phyloP scores from a whole-genome alignment of 768 basidiomycete genomes.

The Tricholoma sp. region DNA sequence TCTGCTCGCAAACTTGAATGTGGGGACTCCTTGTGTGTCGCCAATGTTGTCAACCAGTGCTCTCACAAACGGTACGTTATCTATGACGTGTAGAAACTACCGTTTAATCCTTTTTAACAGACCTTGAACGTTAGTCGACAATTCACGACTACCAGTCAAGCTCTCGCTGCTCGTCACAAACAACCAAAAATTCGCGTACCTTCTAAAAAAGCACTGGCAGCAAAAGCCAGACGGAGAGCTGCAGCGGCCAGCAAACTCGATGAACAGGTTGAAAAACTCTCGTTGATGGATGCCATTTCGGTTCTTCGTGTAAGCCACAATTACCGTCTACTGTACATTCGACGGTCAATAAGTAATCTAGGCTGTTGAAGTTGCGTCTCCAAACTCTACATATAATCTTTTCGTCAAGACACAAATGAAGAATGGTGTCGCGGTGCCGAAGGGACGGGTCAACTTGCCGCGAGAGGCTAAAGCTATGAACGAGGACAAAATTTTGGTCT shows the following conservation, averaged over 20 bases:
- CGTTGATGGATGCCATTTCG: constrained; percentile 58
- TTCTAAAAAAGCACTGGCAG: constrained; percentile 67
- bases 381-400: constrained; percentile 74
- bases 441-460: constrained; percentile 85
- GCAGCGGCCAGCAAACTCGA: constrained; percentile 47
- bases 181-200: constrained; percentile 47
- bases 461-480: constrained; percentile 68
- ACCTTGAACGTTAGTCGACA: constrained; percentile 25
- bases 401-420: constrained; percentile 75
- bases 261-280: constrained; percentile 62
- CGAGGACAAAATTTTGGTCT: constrained; percentile 83
- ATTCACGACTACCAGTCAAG: constrained; percentile 51
- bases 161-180: constrained; percentile 46
- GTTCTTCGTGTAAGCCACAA: constrained; percentile 58
- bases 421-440: constrained; percentile 78
- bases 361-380: constrained; percentile 81
- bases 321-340: neutral
- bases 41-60: constrained; percentile 20
- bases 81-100: neutral
- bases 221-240: constrained; percentile 57
- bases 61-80: constrained; percentile 10
- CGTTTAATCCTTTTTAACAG: constrained; percentile 6
- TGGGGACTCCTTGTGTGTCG: constrained; percentile 21
- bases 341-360: constrained; percentile 23
- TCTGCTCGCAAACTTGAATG: constrained; percentile 6